Conservation (phyloP, 2,329 filamentous ascomycete genomes). For the Beauveria sp. region DNA sequence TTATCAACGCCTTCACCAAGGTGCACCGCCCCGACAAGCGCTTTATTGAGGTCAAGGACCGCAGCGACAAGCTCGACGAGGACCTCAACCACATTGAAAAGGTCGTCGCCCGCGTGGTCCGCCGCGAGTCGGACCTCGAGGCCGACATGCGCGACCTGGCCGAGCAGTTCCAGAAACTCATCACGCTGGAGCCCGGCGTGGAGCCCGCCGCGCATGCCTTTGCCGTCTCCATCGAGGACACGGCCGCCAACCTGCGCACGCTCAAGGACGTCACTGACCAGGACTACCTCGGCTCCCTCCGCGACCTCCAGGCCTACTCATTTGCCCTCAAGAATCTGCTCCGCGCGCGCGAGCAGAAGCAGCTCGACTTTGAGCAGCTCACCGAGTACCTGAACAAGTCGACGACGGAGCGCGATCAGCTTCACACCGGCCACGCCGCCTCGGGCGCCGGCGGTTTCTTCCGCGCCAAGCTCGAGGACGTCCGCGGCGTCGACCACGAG, state of each 20-base stretch:
- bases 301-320: conserved; percentile 95
- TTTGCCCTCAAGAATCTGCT: conserved; percentile 78
- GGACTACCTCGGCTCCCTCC: conserved; percentile 84
- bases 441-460: conserved; percentile 79
- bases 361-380: conserved; percentile 92
- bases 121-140: conserved; percentile 82
- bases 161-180: conserved; percentile 90
- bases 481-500: conserved; percentile 93
- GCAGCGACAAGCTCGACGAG: conserved; percentile 88
- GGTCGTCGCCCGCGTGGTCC: conserved; percentile 83
- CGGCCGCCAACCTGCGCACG: conserved; percentile 66
- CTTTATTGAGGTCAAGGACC: conserved; percentile 89
- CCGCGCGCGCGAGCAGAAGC: conserved; percentile 92
- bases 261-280: conserved; percentile 90
- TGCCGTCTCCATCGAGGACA: conserved; percentile 77
- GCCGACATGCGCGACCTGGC: conserved; percentile 82
- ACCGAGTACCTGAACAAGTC: conserved; percentile 94
- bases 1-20: conserved; percentile 96
- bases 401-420: conserved; percentile 73
- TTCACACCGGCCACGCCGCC: conserved; percentile 56
- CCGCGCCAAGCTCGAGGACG: conserved; percentile 90
- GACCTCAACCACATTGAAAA: conserved; percentile 91
- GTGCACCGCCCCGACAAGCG: conserved; percentile 91
- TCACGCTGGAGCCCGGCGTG: conserved; percentile 80
- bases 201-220: conserved; percentile 79